Conservation (phyloP, 768 basidiomycete genomes). For the Hygrocybe punicea region DNA sequence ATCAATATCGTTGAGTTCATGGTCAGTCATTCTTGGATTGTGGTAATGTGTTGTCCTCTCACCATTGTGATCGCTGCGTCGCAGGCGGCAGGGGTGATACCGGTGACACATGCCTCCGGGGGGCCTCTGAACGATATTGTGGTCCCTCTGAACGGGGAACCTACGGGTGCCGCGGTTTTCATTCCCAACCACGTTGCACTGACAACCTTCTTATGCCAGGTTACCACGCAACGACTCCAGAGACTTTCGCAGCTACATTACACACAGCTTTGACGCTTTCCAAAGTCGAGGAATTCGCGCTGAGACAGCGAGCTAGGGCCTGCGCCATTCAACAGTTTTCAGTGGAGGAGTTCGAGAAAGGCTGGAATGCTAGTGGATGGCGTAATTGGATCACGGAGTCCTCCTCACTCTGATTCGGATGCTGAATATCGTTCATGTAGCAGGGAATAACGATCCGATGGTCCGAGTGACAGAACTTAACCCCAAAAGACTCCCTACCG, state of each 20-base stretch:
- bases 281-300: slow-evolving; percentile 49
- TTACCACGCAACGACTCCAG: slow-evolving; percentile 69
- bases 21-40: slow-evolving; percentile 46
- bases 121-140: slow-evolving; percentile 92
- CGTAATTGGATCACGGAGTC: slow-evolving; percentile 24
- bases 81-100: slow-evolving; percentile 91
- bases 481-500: neutral
- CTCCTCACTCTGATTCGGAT: neutral
- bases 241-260: slow-evolving; percentile 64
- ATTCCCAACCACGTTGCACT: neutral
- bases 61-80: neutral
- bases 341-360: slow-evolving; percentile 70
- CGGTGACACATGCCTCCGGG: slow-evolving; percentile 88
- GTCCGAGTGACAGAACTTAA: no score
- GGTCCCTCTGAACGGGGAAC: slow-evolving; percentile 66
- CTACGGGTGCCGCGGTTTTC: slow-evolving; percentile 50
- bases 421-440: no score
- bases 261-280: slow-evolving; percentile 60
- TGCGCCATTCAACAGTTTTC: slow-evolving; percentile 76
- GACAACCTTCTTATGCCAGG: slow-evolving; percentile 42
- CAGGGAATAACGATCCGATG: no score
- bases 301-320: slow-evolving; percentile 64
- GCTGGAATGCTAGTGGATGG: slow-evolving; percentile 71
- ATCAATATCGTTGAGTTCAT: slow-evolving; percentile 98
- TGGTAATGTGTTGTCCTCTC: slow-evolving; percentile 2